phyloP scores from a whole-genome alignment of 345 rosid genomes.

The Eucalyptus sp. region DNA sequence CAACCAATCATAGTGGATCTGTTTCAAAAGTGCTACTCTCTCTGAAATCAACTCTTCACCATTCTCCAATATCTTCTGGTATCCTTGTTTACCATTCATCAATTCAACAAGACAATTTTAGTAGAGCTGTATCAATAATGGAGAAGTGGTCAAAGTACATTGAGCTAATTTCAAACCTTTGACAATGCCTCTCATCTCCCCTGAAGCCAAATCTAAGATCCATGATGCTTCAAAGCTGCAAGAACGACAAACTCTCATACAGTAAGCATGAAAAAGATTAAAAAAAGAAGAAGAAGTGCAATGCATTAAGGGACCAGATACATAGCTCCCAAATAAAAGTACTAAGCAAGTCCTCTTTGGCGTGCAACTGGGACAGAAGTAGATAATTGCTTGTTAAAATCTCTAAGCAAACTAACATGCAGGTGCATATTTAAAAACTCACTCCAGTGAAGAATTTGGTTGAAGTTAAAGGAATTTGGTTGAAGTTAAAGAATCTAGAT shows the following conservation, averaged over 20 bases:
- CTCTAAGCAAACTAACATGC: not conserved
- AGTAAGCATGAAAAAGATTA: not conserved
- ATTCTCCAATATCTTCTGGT: slow-evolving; percentile 34
- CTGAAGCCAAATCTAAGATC: slow-evolving; percentile 57
- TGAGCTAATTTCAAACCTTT: slow-evolving; percentile 36
- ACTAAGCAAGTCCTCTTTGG: not conserved
- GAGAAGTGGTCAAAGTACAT: not conserved
- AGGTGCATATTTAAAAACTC: not conserved
- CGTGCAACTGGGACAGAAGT: not conserved
- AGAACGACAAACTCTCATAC: not conserved
- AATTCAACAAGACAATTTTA: not conserved
- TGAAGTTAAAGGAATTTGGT: not conserved
- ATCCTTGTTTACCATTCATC: slow-evolving; percentile 18
- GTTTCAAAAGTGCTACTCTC: slow-evolving; percentile 50
- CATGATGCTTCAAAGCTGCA: slow-evolving; percentile 74
- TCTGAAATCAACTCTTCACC: slow-evolving; percentile 41
- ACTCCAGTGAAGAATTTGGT: not conserved
- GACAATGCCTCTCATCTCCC: slow-evolving; percentile 51
- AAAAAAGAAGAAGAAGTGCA: not conserved
- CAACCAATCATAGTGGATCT: slow-evolving; percentile 41
- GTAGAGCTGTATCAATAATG: not conserved
- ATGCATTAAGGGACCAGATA: not conserved
- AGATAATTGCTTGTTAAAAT: not conserved
- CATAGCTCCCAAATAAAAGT: not conserved
- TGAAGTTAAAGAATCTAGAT: not conserved